Conservation (phyloP, 1,284 basidiomycete species). For the Peniophora sp. region DNA sequence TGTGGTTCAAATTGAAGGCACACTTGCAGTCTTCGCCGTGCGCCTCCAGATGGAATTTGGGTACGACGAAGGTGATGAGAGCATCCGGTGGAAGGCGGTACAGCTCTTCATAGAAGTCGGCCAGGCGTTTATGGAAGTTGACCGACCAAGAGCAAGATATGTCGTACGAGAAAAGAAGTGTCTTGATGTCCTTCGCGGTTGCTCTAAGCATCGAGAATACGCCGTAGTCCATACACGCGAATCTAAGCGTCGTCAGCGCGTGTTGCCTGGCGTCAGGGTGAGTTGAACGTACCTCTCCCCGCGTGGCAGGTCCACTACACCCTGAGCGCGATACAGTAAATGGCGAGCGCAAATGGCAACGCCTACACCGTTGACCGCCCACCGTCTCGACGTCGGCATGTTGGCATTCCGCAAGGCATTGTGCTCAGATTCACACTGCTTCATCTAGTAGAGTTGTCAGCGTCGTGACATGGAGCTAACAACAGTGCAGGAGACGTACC, state of each 20-base stretch:
- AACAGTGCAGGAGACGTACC: too few relatives aligned
- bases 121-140: conserved; percentile 9
- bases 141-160: conserved; percentile 19
- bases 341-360: conserved; percentile 12
- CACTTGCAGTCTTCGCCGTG: conserved; percentile 17
- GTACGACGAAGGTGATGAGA: conserved; percentile 12
- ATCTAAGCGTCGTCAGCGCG: conserved; percentile 10
- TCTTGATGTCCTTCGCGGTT: not conserved
- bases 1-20: conserved; percentile 21
- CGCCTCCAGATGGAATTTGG: conserved; percentile 25
- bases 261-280: not conserved
- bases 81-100: not conserved
- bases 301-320: conserved; percentile 14
- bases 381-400: conserved; percentile 1
- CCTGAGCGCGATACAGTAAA: conserved; percentile 10
- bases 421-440: conserved; percentile 1
- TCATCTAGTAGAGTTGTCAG: conserved; percentile 1
- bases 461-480: not conserved
- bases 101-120: conserved; percentile 1
- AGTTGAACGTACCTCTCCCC: conserved; percentile 14
- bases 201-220: conserved; percentile 11
- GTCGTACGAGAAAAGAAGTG: conserved; percentile 18
- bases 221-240: conserved; percentile 19
- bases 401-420: conserved; percentile 6
- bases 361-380: conserved; percentile 8